Base-by-base conservation (phyloP, 257 asterid species). In the Rehmannia glutinosa region DNA sequence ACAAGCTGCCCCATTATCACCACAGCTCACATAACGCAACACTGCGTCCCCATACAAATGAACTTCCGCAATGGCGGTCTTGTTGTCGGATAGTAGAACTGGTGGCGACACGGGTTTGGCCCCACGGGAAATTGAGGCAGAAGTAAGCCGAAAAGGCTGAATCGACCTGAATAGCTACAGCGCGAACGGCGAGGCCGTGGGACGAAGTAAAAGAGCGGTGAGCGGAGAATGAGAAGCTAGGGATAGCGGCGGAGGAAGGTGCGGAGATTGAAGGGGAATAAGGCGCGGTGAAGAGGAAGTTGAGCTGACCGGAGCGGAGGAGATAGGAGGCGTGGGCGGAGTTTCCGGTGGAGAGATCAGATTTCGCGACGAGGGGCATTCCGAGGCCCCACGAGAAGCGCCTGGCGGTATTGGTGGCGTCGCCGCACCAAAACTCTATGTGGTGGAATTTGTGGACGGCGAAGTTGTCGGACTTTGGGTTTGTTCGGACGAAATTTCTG, bases 341-440 rank as follows among this genome's bases (percentile, higher is more conserved):
- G 73, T 92, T 92, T 0, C 98, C 98, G 21, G 98, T 89, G 70
- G 98, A 92, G 42, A 92, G 92, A 66, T 92, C 97, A 12, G 98
- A 92, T 75, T 92, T 92, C 0, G 89, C 89, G 16, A 59, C 59
- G 49, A 92, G 78, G 5, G 96, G 89, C 90, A 89, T 87, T 1
- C 98, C 98, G 16, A 89, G 88, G 16, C 90, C 96, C 95, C 95
- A 87, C 0, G 97, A 89, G 80, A 92, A 92, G 39, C 97, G 92
- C 38, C 79, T 71, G 72, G 88, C 71, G 16, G 84, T 77, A 80
- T 87, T 92, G 71, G 89, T 87, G 58, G 97, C 97, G 70, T 89
- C 98, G 56, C 93, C 92, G 64, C 95, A 83, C 93, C 95, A 92
- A 81, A 89, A 92, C 42, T 92, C 97, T 0, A 92, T 65, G 73